Conservation (phyloP, 768 basidiomycete genomes). For the Stropharia rugosoannulata region DNA sequence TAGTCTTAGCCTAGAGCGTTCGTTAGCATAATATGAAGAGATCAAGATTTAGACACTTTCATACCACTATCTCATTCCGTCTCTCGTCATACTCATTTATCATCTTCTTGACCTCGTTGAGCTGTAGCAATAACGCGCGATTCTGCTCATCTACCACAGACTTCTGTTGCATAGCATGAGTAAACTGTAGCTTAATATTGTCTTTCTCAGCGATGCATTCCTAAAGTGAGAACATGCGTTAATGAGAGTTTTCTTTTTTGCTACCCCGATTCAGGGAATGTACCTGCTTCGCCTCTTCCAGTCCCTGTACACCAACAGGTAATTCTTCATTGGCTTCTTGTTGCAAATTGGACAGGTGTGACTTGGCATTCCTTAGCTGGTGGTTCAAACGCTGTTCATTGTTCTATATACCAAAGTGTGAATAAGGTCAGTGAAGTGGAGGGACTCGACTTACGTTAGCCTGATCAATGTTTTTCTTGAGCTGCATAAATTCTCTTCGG, state of each 20-base stretch:
- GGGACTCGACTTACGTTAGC: conserved; percentile 30
- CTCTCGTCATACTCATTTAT: conserved; percentile 52
- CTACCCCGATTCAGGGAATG: conserved; percentile 12
- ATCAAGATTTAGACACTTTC: conserved; percentile 7
- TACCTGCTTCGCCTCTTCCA: conserved; percentile 56
- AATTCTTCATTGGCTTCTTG: conserved; percentile 68
- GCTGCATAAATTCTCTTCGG: conserved; percentile 26
- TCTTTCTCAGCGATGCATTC: conserved; percentile 55
- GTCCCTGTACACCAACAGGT: conserved; percentile 58
- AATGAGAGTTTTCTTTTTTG: not conserved
- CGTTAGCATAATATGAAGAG: not conserved
- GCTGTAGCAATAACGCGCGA: conserved; percentile 37
- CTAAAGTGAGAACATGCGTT: conserved; percentile 27
- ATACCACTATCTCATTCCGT: conserved; percentile 43
- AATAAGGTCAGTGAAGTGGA: not conserved
- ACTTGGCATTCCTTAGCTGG: conserved; percentile 29
- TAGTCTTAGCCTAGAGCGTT: conserved; percentile 42
- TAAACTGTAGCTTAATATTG: conserved; percentile 46
- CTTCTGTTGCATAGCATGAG: conserved; percentile 43
- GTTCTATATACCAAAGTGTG: conserved; percentile 16
- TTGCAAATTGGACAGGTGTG: conserved; percentile 40
- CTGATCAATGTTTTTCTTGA: conserved; percentile 24
- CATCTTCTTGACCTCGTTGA: conserved; percentile 44
- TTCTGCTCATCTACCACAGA: conserved; percentile 46
- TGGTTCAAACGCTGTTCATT: conserved; percentile 27